Percentiles rank a stretch among this genome's conserved stretches.
Conservation (phyloP, 148 eudicot species). For the Rhododendron griersonianum region DNA sequence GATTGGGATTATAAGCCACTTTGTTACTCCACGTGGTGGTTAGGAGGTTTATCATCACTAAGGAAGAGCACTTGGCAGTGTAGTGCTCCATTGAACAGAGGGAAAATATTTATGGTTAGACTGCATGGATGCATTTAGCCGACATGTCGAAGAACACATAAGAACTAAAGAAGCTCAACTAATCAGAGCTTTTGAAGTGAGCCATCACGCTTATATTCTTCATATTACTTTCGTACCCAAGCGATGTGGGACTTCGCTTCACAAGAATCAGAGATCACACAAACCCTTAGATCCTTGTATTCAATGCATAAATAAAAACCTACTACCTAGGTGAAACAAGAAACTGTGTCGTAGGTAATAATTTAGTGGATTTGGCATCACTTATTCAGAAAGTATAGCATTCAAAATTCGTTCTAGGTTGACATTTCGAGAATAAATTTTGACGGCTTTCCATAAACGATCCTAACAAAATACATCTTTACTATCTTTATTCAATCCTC, state of each 20-base stretch:
- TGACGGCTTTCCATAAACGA: background rate
- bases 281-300: background rate
- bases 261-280: too few species aligned
- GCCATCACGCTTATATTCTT: too few species aligned
- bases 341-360: background rate
- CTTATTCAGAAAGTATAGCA: background rate
- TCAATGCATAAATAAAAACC: background rate
- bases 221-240: too few species aligned
- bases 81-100: background rate
- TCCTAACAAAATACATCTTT: background rate
- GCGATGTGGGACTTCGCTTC: too few species aligned
- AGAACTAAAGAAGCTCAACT: background rate
- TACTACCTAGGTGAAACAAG: background rate
- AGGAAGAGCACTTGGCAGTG: background rate
- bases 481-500: background rate
- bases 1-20: background rate
- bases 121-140: background rate
- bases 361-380: background rate
- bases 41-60: background rate
- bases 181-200: background rate
- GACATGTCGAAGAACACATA: background rate
- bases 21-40: background rate
- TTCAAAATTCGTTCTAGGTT: background rate
- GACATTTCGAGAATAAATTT: background rate
- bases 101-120: background rate